Percentiles rank a stretch among this genome's conserved stretches.
Evolutionary conservation across 495 filamentous ascomycete genomes (phyloP).

Genomic region (Venustampulla echinocandica): DNA sequence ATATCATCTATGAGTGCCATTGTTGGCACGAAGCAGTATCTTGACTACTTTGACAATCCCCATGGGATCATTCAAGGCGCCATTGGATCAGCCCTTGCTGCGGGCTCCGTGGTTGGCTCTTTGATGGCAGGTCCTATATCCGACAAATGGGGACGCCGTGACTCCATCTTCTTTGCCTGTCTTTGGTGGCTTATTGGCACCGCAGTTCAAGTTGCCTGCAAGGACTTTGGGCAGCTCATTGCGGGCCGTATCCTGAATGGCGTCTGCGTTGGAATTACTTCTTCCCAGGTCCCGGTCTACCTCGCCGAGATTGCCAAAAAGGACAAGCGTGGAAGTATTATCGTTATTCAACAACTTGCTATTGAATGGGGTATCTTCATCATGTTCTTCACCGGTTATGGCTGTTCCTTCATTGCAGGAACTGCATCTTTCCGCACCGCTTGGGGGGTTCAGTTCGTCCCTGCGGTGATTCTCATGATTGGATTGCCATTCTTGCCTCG

Average conservation of each 20-base stretch:
- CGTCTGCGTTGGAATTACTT: slow-evolving; percentile 65
- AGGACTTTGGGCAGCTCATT: slow-evolving; percentile 53
- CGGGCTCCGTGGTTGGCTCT: slow-evolving; percentile 57
- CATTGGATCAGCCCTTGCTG: slow-evolving; percentile 58
- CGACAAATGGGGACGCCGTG: slow-evolving; percentile 56
- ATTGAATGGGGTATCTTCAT: slow-evolving; percentile 64
- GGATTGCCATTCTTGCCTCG: slow-evolving; percentile 63
- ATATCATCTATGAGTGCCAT: slow-evolving; percentile 67
- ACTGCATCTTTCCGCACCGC: slow-evolving; percentile 59
- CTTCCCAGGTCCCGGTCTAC: slow-evolving; percentile 76
- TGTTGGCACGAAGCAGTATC: slow-evolving; percentile 60
- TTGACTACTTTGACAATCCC: slow-evolving; percentile 57
- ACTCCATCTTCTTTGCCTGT: slow-evolving; percentile 56
- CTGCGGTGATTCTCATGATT: slow-evolving; percentile 51
- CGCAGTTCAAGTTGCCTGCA: slow-evolving; percentile 53
- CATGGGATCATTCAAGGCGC: slow-evolving; percentile 54
- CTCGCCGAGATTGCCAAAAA: slow-evolving; percentile 64
- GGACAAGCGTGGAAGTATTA: slow-evolving; percentile 57
- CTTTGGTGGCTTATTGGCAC: slow-evolving; percentile 65
- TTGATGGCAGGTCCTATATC: slow-evolving; percentile 56
- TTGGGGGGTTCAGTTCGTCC: slow-evolving; percentile 67
- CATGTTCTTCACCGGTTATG: slow-evolving; percentile 53
- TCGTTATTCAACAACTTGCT: slow-evolving; percentile 68
- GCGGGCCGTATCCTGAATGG: slow-evolving; percentile 66
- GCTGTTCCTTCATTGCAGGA: slow-evolving; percentile 53